phyloP scores from a whole-genome alignment of 1,284 basidiomycete genomes.

The Blastosporella zonata region DNA sequence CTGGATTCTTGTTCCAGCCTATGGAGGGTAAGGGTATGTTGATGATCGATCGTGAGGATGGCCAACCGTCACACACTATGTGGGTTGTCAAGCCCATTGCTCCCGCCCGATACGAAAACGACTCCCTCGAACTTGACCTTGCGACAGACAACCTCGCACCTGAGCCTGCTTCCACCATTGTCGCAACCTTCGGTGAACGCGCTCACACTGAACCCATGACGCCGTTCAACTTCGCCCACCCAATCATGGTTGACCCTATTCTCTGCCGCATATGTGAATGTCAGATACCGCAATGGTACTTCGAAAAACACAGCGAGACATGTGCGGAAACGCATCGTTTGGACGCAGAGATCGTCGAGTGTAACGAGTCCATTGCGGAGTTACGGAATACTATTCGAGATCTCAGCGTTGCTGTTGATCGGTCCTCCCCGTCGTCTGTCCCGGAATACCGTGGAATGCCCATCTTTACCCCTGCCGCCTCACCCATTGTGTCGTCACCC shows the following conservation, averaged over 20 bases:
- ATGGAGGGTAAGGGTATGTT: constrained; percentile 99
- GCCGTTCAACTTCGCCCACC: constrained; percentile 70
- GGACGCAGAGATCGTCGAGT: constrained; percentile 92
- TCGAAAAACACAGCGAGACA: constrained; percentile 99
- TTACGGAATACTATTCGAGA: constrained; percentile 81
- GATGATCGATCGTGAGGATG: constrained; percentile 89
- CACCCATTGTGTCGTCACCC: constrained; percentile 65
- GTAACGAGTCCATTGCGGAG: constrained; percentile 91
- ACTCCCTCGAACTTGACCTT: constrained; percentile 53
- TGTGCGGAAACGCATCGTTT: constrained; percentile 96
- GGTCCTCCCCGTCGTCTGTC: constrained; percentile 54
- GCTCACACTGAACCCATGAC: constrained; percentile 46
- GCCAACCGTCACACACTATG: constrained; percentile 93
- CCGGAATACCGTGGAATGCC: constrained; percentile 90
- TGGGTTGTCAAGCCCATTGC: constrained; percentile 95
- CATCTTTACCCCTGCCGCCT: constrained; percentile 68
- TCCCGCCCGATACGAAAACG: constrained; percentile 61
- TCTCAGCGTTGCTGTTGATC: constrained; percentile 62
- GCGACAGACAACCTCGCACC: constrained; percentile 53
- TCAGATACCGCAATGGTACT: constrained; percentile 98
- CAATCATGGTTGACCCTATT: constrained; percentile 83
- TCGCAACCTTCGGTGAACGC: constrained; percentile 28
- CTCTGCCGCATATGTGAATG: constrained; percentile 98
- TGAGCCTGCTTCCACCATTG: constrained; percentile 40
- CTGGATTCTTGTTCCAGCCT: constrained; percentile 68